phyloP scores from a whole-genome alignment of 2,329 filamentous ascomycete genomes.

The Neocatenulostroma microsporum region DNA sequence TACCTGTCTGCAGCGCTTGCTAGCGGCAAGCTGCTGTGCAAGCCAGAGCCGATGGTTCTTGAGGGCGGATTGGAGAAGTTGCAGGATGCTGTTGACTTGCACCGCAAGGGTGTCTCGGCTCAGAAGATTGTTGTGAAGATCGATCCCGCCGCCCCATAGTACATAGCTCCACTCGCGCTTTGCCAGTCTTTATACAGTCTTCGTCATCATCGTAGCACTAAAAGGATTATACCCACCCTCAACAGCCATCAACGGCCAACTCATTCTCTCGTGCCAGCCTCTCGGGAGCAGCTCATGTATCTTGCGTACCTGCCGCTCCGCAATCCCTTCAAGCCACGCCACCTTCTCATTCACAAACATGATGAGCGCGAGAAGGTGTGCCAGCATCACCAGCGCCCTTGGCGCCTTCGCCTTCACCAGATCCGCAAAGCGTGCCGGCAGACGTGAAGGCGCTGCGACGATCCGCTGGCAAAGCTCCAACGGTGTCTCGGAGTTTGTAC shows the following conservation, averaged over 20 bases:
- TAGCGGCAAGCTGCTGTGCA: neutral
- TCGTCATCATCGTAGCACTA: too few relatives aligned
- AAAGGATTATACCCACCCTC: neutral
- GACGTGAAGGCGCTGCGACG: neutral
- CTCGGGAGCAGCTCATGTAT: neutral
- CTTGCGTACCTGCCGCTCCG: neutral
- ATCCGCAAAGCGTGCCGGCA: neutral
- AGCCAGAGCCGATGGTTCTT: constrained; percentile 17
- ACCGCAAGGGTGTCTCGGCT: constrained; percentile 7
- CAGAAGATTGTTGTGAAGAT: constrained; percentile 10
- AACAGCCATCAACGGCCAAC: constrained; percentile 3
- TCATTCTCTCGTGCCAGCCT: constrained; percentile 2
- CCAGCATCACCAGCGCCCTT: constrained; percentile 4
- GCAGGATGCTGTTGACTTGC: constrained; percentile 6
- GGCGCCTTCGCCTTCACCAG: constrained; percentile 2
- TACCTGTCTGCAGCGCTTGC: neutral
- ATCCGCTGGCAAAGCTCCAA: neutral
- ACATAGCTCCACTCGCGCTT: neutral
- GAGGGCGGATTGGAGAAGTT: constrained; percentile 19
- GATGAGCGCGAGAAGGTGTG: neutral
- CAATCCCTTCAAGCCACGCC: neutral
- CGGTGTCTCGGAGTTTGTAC: neutral
- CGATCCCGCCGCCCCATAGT: too few relatives aligned
- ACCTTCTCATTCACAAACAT: neutral
- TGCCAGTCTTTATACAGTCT: neutral